Base-by-base conservation (phyloP, 441 rosid species). In the Pelargonium australe region DNA sequence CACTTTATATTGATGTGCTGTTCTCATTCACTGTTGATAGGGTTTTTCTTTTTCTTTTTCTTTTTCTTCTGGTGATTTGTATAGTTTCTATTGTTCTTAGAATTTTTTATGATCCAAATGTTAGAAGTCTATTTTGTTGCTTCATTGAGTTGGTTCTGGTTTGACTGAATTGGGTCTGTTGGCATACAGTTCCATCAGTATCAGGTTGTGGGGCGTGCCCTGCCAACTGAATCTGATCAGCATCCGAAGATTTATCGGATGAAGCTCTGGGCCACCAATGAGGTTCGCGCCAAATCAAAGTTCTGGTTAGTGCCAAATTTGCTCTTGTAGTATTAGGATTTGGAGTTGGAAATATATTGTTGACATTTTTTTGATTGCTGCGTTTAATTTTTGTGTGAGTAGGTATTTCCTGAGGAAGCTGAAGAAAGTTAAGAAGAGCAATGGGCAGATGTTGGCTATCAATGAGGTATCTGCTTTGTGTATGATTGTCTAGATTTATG, bases 331-430 rank as follows among this genome's bases (percentile, higher is more conserved):
- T 53, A 1, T n/a, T 53, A 20, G n/a, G 7, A 53, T 53, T 53
- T n/a, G 19, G 19, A 53, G 58, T 14, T 53, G 37, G 37, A 31
- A 31, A 31, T 31, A 2, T 31, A 31, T 25, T 13, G 16, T 53
- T 53, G 19, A 5, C 58, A 53, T 53, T 14, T 53, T 53, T 9
- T 45, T 31, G 37, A 31, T 31, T 31, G 37, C 51, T 45, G 51
- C 10, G 51, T 45, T 45, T 45, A 53, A 49, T 17, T 11, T 58
- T 16, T 11, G 16, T 7, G 20, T 28, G 28, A 9, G 6, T 58
- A 80, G 84, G 86, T 83, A 83, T 41, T 78, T 83, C 64, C 43
- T 83, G 63, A 80, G 86, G 80, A 83, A 80, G 80, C 67, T 83
- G 73, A 83, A 80, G 80, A 83, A 80, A 64, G 86, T 83, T 2